A percentile compares a stretch with the other conserved stretches of the same genome.
phyloP scores from a whole-genome alignment of 164 flowering plant genomes.

The Protea cynaroides region DNA sequence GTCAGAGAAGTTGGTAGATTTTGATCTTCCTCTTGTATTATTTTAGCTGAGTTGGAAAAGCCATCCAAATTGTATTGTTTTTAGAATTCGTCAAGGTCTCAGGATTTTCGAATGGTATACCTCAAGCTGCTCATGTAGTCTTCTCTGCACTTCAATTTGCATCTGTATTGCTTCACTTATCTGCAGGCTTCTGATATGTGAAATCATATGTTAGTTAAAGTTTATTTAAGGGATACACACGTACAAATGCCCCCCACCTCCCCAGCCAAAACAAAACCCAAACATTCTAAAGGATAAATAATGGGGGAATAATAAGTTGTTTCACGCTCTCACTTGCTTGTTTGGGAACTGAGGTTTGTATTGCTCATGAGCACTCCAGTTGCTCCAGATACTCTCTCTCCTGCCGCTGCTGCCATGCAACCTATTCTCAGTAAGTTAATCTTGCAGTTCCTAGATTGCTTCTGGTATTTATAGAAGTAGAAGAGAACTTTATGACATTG shows the following conservation, averaged over 20 bases:
- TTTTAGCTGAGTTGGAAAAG: not conserved
- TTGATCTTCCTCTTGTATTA: not conserved
- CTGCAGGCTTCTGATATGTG: slow-evolving; percentile 39
- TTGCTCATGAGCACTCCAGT: slow-evolving; percentile 38
- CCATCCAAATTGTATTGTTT: not conserved
- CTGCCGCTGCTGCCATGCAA: slow-evolving; percentile 24
- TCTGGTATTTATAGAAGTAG: not conserved
- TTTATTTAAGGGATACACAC: too few species aligned
- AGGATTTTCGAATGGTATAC: slow-evolving; percentile 24
- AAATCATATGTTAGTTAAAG: slow-evolving; percentile 16
- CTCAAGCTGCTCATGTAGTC: slow-evolving; percentile 94
- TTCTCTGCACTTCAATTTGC: slow-evolving; percentile 95
- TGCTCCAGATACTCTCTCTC: slow-evolving; percentile 48
- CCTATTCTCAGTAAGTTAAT: slow-evolving; percentile 16
- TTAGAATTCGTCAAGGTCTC: not conserved
- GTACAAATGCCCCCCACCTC: too few species aligned
- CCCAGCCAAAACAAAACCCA: too few species aligned
- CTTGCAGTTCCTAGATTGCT: not conserved
- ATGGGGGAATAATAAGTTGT: not conserved
- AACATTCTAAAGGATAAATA: not conserved
- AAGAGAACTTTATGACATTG: not conserved
- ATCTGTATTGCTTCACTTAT: slow-evolving; percentile 81
- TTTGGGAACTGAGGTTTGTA: slow-evolving; percentile 40
- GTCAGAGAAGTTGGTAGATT: not conserved
- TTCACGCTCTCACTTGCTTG: slow-evolving; percentile 51